A percentile compares a stretch with the other conserved stretches of the same genome.
These are phyloP conservation scores for Geotrichum candidum DNA, from an alignment of 1,139 yeast species.

Conservation along the genomic window DNA sequence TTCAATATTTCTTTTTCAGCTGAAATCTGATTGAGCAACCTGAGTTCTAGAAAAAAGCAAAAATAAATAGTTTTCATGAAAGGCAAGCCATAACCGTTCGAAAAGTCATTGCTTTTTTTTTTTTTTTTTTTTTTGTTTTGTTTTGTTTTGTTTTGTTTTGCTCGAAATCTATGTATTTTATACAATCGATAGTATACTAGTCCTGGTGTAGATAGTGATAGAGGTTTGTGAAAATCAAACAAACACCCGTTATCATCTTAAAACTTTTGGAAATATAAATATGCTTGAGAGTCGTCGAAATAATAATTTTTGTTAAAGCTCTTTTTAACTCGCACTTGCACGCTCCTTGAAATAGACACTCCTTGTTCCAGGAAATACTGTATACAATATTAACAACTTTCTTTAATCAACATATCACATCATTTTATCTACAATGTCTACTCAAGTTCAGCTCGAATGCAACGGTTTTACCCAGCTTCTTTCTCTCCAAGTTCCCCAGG, in stretches of 20 bases:
- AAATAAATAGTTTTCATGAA: not conserved
- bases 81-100: not conserved
- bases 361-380: not conserved
- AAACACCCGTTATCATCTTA: not conserved
- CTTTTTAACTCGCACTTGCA: not conserved
- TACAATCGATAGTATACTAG: too few relatives aligned
- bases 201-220: not conserved
- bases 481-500: slow-evolving; percentile 6
- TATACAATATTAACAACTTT: not conserved
- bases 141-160: not conserved
- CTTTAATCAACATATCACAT: not conserved
- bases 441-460: slow-evolving; percentile 6
- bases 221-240: not conserved
- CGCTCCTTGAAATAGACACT: not conserved
- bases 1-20: too few relatives aligned
- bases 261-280: not conserved
- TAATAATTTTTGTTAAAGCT: not conserved
- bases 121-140: not conserved
- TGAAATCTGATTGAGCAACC: too few relatives aligned
- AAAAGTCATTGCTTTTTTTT: not conserved
- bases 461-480: slow-evolving; percentile 1
- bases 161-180: too few relatives aligned
- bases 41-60: not conserved
- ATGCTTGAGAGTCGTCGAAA: not conserved
- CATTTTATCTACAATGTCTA: not conserved